A percentile compares a stretch with the other conserved stretches of the same genome.
Evolutionary conservation across 1,284 basidiomycete species (phyloP).

Genomic region (Prillingera fragicola): DNA sequence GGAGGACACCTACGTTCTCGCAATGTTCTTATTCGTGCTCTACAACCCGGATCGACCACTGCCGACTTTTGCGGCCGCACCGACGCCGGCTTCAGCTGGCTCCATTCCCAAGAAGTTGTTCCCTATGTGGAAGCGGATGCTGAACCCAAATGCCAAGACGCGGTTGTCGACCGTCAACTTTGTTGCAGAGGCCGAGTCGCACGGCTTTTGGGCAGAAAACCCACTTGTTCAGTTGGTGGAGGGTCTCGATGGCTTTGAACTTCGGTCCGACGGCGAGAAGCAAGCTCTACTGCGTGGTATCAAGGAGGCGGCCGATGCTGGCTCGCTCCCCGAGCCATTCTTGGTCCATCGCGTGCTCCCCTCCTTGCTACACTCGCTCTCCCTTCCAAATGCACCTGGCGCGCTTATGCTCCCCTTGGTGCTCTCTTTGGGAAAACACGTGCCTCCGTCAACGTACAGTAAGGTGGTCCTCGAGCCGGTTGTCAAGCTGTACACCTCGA

Average conservation of each 20-base stretch:
- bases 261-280: slow-evolving; percentile 80
- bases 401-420: slow-evolving; percentile 74
- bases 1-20: slow-evolving; percentile 79
- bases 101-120: slow-evolving; percentile 72
- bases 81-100: slow-evolving; percentile 66
- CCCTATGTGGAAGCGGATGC: slow-evolving; percentile 73
- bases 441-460: slow-evolving; percentile 66
- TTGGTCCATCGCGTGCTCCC: slow-evolving; percentile 80
- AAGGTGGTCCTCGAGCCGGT: slow-evolving; percentile 68
- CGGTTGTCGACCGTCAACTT: slow-evolving; percentile 72
- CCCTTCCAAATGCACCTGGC: slow-evolving; percentile 75
- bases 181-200: slow-evolving; percentile 64
- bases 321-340: slow-evolving; percentile 80
- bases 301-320: slow-evolving; percentile 62
- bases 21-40: slow-evolving; percentile 71
- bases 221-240: slow-evolving; percentile 76
- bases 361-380: slow-evolving; percentile 73
- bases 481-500: slow-evolving; percentile 74
- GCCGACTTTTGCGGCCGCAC: slow-evolving; percentile 61
- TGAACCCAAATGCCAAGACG: slow-evolving; percentile 78
- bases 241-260: slow-evolving; percentile 79
- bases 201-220: slow-evolving; percentile 81
- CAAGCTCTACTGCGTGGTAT: slow-evolving; percentile 67
- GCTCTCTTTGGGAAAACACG: slow-evolving; percentile 68
- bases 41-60: slow-evolving; percentile 75